phyloP scores from a whole-genome alignment of 1,284 basidiomycete genomes.

The Pascua guehoae region DNA sequence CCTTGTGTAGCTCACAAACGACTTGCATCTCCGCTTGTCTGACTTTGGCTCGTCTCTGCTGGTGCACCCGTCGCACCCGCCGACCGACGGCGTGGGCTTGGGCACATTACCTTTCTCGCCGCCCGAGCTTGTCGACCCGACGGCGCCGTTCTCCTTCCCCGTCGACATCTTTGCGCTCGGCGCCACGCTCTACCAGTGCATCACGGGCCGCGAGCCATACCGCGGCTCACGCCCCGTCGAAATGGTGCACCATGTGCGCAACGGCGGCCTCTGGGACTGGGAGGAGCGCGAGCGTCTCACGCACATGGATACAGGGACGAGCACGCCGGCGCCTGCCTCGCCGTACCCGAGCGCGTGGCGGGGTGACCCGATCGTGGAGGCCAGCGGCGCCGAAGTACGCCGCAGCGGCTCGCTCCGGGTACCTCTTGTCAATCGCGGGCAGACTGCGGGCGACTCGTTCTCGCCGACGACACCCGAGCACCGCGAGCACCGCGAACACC shows the following conservation, averaged over 20 bases:
- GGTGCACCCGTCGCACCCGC: constrained; percentile 45
- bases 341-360: constrained; percentile 41
- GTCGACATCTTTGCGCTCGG: constrained; percentile 55
- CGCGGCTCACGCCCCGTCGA: constrained; percentile 47
- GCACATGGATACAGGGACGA: constrained; percentile 23
- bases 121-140: constrained; percentile 52
- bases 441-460: constrained; percentile 29
- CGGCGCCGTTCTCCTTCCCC: constrained; percentile 50
- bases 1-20: constrained; percentile 36
- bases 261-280: constrained; percentile 52
- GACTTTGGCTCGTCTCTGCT: constrained; percentile 54
- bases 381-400: constrained; percentile 14
- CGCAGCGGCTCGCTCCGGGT: constrained; percentile 35
- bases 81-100: constrained; percentile 50
- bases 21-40: constrained; percentile 47
- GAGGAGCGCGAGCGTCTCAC: constrained; percentile 47
- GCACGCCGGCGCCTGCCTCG: constrained; percentile 17
- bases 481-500: not conserved
- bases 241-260: constrained; percentile 51
- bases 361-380: constrained; percentile 10
- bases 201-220: constrained; percentile 53
- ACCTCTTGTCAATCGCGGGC: constrained; percentile 20
- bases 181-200: constrained; percentile 51
- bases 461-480: constrained; percentile 20
- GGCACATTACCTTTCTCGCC: constrained; percentile 54